Percentiles rank a stretch among this genome's conserved stretches.
phyloP scores from a whole-genome alignment of 768 basidiomycete species.

The Kwoniella newhampshirensis region DNA sequence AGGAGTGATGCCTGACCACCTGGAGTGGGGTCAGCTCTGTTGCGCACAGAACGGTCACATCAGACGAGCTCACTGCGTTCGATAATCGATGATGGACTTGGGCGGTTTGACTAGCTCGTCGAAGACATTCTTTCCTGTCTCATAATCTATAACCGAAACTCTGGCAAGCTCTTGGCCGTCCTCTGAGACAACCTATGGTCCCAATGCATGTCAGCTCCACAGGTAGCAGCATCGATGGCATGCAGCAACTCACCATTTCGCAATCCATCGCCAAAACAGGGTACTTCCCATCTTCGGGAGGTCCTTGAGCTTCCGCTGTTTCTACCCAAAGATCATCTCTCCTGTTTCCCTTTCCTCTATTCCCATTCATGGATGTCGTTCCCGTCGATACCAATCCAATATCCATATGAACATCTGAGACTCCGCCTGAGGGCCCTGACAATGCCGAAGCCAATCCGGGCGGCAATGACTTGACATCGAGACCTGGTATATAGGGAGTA shows the following conservation, averaged over 20 bases:
- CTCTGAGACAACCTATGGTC: conserved; percentile 75
- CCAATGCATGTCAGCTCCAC: not conserved
- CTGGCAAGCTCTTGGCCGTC: conserved; percentile 86
- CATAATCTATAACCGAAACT: conserved; percentile 77
- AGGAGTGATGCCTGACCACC: conserved; percentile 91
- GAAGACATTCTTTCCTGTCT: conserved; percentile 70
- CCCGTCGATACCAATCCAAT: conserved; percentile 10
- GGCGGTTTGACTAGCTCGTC: conserved; percentile 86
- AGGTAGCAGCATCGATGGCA: not conserved
- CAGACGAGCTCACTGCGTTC: conserved; percentile 67
- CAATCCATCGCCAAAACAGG: conserved; percentile 84
- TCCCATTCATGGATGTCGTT: conserved; percentile 18
- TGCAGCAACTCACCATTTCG: conserved; percentile 84
- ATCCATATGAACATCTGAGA: conserved; percentile 17
- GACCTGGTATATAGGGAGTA: conserved; percentile 33
- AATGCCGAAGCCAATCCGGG: conserved; percentile 1
- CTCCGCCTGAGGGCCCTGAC: not conserved
- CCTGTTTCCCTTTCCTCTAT: conserved; percentile 36
- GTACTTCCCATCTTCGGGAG: conserved; percentile 33
- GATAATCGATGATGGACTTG: conserved; percentile 81
- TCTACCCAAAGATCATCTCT: conserved; percentile 70
- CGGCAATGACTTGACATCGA: conserved; percentile 9
- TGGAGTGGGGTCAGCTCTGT: conserved; percentile 42
- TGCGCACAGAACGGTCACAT: not conserved
- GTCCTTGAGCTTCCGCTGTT: conserved; percentile 60